Percentiles rank a stretch among this genome's conserved stretches.
These are phyloP conservation scores for Plantago coronopus DNA, from an alignment of 305 asterid genomes.

Conservation along the genomic window DNA sequence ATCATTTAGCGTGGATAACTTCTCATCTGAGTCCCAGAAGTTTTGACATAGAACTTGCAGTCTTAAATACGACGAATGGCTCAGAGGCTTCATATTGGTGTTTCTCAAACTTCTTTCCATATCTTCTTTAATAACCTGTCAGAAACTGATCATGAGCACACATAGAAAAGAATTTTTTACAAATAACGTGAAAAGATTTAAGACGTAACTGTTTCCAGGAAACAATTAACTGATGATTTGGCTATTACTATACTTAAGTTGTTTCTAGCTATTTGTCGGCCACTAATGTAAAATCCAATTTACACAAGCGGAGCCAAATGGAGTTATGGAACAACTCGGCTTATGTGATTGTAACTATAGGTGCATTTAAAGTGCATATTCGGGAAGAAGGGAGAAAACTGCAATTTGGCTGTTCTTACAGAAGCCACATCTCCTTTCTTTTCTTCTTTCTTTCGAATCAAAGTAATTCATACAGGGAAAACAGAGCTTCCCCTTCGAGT, in stretches of 20 bases:
- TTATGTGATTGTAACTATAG: too few species aligned
- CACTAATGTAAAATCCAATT: too few species aligned
- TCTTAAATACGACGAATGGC: constrained; percentile 78
- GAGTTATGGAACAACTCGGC: too few species aligned
- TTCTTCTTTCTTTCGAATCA: too few species aligned
- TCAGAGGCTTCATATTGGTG: constrained; percentile 91
- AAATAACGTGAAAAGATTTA: constrained; percentile 8
- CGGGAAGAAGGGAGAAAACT: too few species aligned
- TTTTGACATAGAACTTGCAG: constrained; percentile 77
- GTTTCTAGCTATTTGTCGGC: too few species aligned
- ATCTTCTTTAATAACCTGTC: constrained; percentile 90
- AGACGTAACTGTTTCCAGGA: constrained; percentile 1
- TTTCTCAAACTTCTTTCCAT: constrained; percentile 85
- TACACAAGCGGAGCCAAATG: too few species aligned
- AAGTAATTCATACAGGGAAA: too few species aligned
- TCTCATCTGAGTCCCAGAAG: constrained; percentile 92
- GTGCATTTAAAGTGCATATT: too few species aligned
- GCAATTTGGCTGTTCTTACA: too few species aligned
- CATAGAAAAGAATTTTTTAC: constrained; percentile 18
- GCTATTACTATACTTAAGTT: neutral
- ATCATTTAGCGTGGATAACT: constrained; percentile 57
- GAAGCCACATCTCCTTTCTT: too few species aligned
- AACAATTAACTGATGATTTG: constrained; percentile 7
- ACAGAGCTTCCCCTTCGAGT: too few species aligned
- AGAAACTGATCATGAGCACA: constrained; percentile 27